Evolutionary conservation across 2,329 filamentous ascomycete species (phyloP).

Genomic region (Epichloe coenophiala): DNA sequence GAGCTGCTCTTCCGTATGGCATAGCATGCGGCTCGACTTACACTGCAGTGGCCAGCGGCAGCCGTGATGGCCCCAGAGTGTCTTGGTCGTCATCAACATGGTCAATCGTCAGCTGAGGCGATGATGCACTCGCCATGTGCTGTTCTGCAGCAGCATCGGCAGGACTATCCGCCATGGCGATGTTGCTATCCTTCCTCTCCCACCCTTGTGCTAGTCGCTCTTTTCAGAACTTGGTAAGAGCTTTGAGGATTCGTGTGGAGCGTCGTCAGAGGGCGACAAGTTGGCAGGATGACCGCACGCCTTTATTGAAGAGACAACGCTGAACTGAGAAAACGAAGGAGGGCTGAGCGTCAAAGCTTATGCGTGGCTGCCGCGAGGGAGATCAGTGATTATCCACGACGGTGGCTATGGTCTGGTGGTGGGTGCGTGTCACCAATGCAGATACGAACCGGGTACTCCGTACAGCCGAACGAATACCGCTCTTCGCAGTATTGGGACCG

Average conservation of each 20-base stretch:
- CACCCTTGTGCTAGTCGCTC: background rate
- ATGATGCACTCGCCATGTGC: slow-evolving; percentile 6
- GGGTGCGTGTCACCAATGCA: too few species aligned
- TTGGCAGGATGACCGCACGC: background rate
- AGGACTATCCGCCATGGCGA: background rate
- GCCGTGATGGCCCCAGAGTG: slow-evolving; percentile 9
- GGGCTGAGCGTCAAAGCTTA: background rate
- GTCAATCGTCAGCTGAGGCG: slow-evolving; percentile 18
- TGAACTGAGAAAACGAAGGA: background rate
- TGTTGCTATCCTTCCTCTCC: background rate
- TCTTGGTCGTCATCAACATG: slow-evolving; percentile 10
- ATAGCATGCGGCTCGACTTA: slow-evolving; percentile 19
- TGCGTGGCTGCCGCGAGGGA: too few species aligned
- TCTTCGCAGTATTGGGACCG: too few species aligned
- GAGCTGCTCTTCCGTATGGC: background rate
- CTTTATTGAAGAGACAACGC: background rate
- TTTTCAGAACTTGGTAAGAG: background rate
- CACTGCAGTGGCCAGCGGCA: slow-evolving; percentile 22
- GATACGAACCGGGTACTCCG: too few species aligned
- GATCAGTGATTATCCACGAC: too few species aligned
- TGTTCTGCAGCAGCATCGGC: background rate
- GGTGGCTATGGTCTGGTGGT: too few species aligned
- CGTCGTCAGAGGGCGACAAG: background rate
- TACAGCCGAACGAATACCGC: too few species aligned
- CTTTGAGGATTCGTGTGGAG: too few species aligned